phyloP scores from a whole-genome alignment of 1,139 yeast genomes.

The Meyerozyma carpophila region DNA sequence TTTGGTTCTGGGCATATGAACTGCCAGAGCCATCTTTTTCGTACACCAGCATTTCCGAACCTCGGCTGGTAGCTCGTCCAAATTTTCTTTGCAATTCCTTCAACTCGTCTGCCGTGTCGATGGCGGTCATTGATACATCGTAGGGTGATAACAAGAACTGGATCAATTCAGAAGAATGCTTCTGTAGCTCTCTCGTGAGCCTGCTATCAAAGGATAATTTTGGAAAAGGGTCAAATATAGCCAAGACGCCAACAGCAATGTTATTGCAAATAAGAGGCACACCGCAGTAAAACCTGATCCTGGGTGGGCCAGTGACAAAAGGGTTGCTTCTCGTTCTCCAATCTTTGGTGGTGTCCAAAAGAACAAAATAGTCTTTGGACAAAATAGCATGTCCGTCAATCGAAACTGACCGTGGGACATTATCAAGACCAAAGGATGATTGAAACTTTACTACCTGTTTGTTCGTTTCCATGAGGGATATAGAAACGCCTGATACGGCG shows the following conservation, averaged over 20 bases:
- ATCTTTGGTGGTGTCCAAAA: constrained; percentile 57
- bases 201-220: constrained; percentile 32
- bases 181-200: constrained; percentile 28
- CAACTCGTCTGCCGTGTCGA: constrained; percentile 15
- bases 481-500: constrained; percentile 47
- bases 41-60: constrained; percentile 36
- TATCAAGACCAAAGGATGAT: constrained; percentile 39
- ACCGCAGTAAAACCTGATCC: constrained; percentile 56
- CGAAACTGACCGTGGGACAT: constrained; percentile 50
- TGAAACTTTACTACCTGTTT: constrained; percentile 47
- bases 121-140: constrained; percentile 9
- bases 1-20: constrained; percentile 46
- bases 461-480: constrained; percentile 49
- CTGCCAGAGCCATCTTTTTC: constrained; percentile 62
- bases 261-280: constrained; percentile 43
- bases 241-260: constrained; percentile 52
- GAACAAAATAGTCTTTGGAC: constrained; percentile 47
- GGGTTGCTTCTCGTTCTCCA: constrained; percentile 65
- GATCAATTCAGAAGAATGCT: constrained; percentile 40
- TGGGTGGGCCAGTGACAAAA: constrained; percentile 56
- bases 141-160: constrained; percentile 32
- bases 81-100: constrained; percentile 26
- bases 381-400: constrained; percentile 64
- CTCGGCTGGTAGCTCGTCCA: constrained; percentile 53
- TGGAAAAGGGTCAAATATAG: constrained; percentile 51